Evolutionary conservation across 306 rosid genomes (phyloP).

Genomic region (Cicer cuneatum): DNA sequence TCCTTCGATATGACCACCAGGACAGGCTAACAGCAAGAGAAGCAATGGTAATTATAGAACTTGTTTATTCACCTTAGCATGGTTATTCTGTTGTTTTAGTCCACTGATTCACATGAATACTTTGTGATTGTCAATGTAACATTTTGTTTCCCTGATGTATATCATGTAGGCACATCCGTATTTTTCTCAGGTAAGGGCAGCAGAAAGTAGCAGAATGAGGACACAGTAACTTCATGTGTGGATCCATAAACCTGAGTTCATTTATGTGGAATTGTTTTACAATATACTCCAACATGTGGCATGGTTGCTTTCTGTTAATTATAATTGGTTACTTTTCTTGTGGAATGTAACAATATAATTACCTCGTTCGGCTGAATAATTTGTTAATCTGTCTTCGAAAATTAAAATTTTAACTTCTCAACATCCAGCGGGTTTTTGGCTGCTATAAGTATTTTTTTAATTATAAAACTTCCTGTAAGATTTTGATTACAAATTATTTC

Average conservation of each 20-base stretch:
- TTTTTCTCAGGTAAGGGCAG: constrained; percentile 94
- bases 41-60: constrained; percentile 75
- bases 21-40: constrained; percentile 96
- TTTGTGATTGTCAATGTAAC: not conserved
- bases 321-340: constrained; percentile 38
- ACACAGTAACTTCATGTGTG: constrained; percentile 52
- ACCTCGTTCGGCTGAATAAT: constrained; percentile 39
- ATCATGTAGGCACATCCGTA: constrained; percentile 77
- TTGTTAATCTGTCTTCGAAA: constrained; percentile 29
- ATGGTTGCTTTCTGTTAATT: constrained; percentile 42
- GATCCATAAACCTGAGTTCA: constrained; percentile 46
- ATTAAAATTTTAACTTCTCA: constrained; percentile 7
- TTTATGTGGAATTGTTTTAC: constrained; percentile 56
- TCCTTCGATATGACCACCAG: constrained; percentile 93
- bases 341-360: constrained; percentile 46
- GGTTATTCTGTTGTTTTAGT: not conserved
- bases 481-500: not conserved
- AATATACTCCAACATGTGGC: constrained; percentile 38
- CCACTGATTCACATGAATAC: not conserved
- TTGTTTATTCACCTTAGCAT: constrained; percentile 13
- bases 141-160: constrained; percentile 7
- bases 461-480: not conserved
- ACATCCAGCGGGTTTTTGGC: not conserved
- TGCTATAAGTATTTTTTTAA: not conserved
- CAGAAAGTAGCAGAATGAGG: constrained; percentile 93